These are phyloP conservation scores for Penicillium atrosanguineum DNA, from an alignment of 495 filamentous ascomycete genomes.

Conservation along the genomic window DNA sequence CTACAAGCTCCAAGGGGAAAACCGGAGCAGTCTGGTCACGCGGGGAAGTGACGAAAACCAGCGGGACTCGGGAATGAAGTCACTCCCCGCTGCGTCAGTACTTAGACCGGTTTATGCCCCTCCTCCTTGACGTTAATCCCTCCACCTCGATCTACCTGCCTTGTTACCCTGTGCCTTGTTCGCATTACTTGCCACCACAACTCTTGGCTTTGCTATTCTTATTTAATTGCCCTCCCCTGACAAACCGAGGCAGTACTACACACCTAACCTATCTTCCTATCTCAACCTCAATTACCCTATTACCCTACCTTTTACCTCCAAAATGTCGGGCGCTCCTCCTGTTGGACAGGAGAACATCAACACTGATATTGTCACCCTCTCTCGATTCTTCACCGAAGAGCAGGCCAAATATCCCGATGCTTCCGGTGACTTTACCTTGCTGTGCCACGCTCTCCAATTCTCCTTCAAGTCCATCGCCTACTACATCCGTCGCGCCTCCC, in stretches of 20 bases:
- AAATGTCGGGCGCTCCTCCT: slow-evolving; percentile 26
- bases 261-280: no score
- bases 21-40: slow-evolving; percentile 21
- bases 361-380: slow-evolving; percentile 92
- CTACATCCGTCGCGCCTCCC: slow-evolving; percentile 96
- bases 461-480: slow-evolving; percentile 99
- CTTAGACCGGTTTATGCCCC: slow-evolving; percentile 21
- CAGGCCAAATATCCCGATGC: slow-evolving; percentile 90
- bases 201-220: neutral
- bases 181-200: neutral
- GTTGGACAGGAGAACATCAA: slow-evolving; percentile 76
- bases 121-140: slow-evolving; percentile 10
- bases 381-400: slow-evolving; percentile 92
- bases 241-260: neutral
- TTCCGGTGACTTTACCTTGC: slow-evolving; percentile 97
- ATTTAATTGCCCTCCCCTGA: neutral
- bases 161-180: slow-evolving; percentile 5
- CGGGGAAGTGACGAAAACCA: slow-evolving; percentile 25
- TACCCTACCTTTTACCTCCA: neutral
- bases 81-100: slow-evolving; percentile 12
- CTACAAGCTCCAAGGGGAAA: slow-evolving; percentile 9
- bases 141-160: slow-evolving; percentile 6
- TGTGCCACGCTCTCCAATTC: slow-evolving; percentile 98
- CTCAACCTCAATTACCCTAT: neutral
- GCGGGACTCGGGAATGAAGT: slow-evolving; percentile 13